Evolutionary conservation across 2,329 filamentous ascomycete species (phyloP).

Genomic region (Akanthomyces dipterigenus): DNA sequence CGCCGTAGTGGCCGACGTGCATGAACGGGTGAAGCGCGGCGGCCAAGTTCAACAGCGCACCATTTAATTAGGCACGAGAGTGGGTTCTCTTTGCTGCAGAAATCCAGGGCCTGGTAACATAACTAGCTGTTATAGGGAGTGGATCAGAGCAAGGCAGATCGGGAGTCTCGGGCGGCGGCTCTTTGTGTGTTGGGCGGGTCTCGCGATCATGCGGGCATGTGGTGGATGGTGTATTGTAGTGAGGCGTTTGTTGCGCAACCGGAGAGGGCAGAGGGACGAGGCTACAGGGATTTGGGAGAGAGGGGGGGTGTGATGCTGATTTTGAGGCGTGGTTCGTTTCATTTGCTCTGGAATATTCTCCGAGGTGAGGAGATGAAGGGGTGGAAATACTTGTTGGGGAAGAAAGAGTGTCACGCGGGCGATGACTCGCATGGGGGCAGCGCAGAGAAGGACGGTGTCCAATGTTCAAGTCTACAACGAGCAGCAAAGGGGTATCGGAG

Average conservation of each 20-base stretch:
- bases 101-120: neutral
- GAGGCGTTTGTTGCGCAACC: neutral
- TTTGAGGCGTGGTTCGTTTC: neutral
- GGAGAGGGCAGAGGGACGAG: neutral
- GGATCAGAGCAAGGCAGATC: neutral
- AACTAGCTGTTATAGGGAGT: neutral
- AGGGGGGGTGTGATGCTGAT: neutral
- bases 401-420: no score
- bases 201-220: constrained; percentile 2
- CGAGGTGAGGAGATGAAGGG: no score
- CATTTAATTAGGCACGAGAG: neutral
- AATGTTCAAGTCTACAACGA: no score
- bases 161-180: neutral
- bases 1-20: constrained; percentile 2
- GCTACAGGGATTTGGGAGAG: neutral
- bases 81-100: neutral
- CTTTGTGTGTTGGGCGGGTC: neutral
- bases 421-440: no score
- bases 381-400: no score
- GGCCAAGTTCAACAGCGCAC: no score
- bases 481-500: no score
- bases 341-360: no score
- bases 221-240: neutral
- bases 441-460: no score
- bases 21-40: neutral